Evolutionary conservation across 257 asterid species (phyloP).

Genomic region (Solanum bulbocastanum): DNA sequence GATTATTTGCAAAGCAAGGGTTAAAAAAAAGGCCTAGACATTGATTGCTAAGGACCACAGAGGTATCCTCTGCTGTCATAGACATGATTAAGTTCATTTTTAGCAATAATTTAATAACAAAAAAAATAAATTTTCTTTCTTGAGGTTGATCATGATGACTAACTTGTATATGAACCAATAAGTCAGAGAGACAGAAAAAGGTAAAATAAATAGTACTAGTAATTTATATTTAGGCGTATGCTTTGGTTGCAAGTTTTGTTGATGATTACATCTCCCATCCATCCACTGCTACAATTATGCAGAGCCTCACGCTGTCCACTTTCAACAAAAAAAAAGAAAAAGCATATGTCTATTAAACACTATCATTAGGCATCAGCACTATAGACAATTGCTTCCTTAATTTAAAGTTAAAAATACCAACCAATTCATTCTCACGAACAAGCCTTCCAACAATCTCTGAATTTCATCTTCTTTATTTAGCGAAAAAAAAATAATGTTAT

Average conservation of each 20-base stretch:
- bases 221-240: neutral
- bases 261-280: slow-evolving; percentile 14
- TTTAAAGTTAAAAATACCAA: slow-evolving; percentile 9
- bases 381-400: slow-evolving; percentile 7
- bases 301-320: slow-evolving; percentile 14
- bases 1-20: neutral
- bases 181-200: slow-evolving; percentile 3
- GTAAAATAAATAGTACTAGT: neutral
- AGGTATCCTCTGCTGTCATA: neutral
- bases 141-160: neutral
- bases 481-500: slow-evolving; percentile 1
- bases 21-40: neutral
- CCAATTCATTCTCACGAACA: slow-evolving; percentile 3
- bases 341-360: slow-evolving; percentile 1
- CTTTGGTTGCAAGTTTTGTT: slow-evolving; percentile 8
- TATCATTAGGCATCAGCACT: slow-evolving; percentile 5
- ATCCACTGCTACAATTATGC: slow-evolving; percentile 14
- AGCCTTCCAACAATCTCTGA: neutral
- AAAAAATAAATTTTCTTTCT: neutral
- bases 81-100: neutral
- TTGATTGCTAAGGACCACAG: neutral
- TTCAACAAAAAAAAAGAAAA: neutral
- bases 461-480: neutral
- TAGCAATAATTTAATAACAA: neutral
- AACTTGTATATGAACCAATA: neutral